These are phyloP conservation scores for Oryza brachyantha DNA, from an alignment of 176 grass and related monocot genomes.

Conservation along the genomic window DNA sequence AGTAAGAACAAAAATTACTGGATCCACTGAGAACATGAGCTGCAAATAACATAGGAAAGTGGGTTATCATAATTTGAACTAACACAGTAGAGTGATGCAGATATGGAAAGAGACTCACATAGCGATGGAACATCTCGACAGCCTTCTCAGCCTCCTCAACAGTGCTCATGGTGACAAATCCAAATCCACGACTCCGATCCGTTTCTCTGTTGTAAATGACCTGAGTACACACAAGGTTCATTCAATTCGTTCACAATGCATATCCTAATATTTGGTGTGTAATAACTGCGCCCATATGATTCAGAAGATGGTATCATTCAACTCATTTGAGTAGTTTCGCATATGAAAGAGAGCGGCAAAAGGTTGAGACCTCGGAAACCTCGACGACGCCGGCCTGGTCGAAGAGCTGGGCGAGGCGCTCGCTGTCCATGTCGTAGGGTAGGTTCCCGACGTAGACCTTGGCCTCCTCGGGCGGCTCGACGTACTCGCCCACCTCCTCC, in stretches of 20 bases:
- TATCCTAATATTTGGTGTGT: background rate
- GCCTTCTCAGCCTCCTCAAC: constrained; percentile 87
- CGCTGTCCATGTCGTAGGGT: constrained; percentile 78
- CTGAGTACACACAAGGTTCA: constrained; percentile 22
- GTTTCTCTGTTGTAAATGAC: constrained; percentile 87
- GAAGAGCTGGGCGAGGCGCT: constrained; percentile 80
- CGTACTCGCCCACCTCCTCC: constrained; percentile 43
- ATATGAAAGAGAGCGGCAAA: background rate
- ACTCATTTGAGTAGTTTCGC: background rate
- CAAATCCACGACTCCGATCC: constrained; percentile 76
- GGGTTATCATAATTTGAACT: background rate
- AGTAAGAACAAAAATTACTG: background rate
- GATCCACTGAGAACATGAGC: background rate
- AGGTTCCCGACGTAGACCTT: constrained; percentile 89
- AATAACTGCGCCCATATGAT: no score
- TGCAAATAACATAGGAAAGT: background rate
- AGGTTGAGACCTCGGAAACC: constrained; percentile 68
- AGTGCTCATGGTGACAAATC: constrained; percentile 83
- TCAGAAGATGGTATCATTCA: no score
- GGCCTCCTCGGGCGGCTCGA: constrained; percentile 51
- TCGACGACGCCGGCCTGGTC: constrained; percentile 79
- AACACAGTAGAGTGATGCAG: background rate
- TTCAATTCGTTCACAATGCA: background rate
- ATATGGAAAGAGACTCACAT: constrained; percentile 51
- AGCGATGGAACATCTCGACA: constrained; percentile 72